Conservation (phyloP, 208 protist species). For the Wallacemonas sp. region DNA sequence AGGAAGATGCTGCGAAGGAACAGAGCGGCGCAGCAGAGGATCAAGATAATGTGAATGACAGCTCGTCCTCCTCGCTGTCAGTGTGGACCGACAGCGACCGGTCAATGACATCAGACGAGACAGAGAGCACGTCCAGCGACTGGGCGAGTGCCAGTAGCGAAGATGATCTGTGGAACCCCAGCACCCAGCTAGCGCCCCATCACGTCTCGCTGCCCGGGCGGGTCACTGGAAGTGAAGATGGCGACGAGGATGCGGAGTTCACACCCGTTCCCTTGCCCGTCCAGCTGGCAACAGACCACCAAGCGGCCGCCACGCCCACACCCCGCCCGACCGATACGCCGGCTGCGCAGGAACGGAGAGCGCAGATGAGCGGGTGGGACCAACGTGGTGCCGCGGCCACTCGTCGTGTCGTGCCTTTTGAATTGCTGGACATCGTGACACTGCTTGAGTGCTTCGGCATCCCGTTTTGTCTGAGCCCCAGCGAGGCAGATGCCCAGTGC, state of each 20-base stretch:
- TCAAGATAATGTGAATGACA: constrained; percentile 17
- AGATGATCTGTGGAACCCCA: constrained; percentile 39
- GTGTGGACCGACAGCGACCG: no score
- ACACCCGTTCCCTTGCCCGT: constrained; percentile 19
- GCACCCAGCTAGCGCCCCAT: constrained; percentile 21
- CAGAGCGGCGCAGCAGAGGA: no score
- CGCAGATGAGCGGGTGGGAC: neutral
- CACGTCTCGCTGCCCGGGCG: neutral
- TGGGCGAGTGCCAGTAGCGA: constrained; percentile 4
- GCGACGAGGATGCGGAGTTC: constrained; percentile 24
- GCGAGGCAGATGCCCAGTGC: constrained; percentile 95
- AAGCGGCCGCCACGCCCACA: neutral
- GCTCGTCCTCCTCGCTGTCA: constrained; percentile 1
- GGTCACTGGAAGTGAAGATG: neutral
- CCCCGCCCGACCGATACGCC: no score
- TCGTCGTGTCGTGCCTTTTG: constrained; percentile 43
- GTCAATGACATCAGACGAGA: no score
- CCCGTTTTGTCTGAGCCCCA: constrained; percentile 84
- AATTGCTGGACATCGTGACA: constrained; percentile 72
- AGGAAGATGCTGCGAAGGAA: no score
- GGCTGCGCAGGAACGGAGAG: neutral
- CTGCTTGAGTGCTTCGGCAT: constrained; percentile 86
- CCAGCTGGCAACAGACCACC: neutral
- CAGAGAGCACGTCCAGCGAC: no score
- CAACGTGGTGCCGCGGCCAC: neutral